Conservation (phyloP, 768 basidiomycete species). For the Russula earlei region DNA sequence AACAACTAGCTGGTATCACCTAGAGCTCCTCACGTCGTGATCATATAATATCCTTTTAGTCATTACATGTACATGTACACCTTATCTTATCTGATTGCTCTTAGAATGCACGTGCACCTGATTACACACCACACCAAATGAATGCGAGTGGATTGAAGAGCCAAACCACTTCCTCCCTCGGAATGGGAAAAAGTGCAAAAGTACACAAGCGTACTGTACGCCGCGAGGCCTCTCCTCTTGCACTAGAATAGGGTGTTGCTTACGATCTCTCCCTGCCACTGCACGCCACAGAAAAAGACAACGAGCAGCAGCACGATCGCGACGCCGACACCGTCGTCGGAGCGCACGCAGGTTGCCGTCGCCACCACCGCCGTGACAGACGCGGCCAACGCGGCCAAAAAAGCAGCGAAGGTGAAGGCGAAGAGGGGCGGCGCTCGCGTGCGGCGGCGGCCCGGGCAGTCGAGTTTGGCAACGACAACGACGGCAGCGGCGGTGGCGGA, state of each 20-base stretch:
- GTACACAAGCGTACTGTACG: slow-evolving; percentile 51
- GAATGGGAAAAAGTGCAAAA: slow-evolving; percentile 64
- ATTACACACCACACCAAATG: too few relatives aligned
- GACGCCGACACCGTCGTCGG: slow-evolving; percentile 9
- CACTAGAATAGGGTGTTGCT: neutral
- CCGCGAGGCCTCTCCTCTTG: neutral
- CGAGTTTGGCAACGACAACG: slow-evolving; percentile 16
- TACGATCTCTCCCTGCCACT: neutral
- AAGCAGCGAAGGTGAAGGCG: slow-evolving; percentile 31
- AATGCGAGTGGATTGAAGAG: too few relatives aligned
- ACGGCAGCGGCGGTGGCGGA: neutral
- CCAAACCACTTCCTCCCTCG: too few relatives aligned
- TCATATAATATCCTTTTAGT: neutral
- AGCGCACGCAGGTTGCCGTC: slow-evolving; percentile 18
- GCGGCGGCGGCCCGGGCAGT: neutral
- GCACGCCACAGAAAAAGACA: slow-evolving; percentile 23
- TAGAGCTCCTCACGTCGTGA: neutral
- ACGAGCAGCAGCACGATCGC: neutral
- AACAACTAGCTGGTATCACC: neutral
- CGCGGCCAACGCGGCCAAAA: slow-evolving; percentile 30
- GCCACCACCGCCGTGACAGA: too few relatives aligned
- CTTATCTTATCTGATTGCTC: slow-evolving; percentile 8
- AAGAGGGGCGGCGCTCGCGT: neutral
- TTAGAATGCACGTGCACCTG: neutral
- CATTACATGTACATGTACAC: neutral